Evolutionary conservation across 306 rosid species (phyloP).

Genomic region (Prinsepia uniflora): DNA sequence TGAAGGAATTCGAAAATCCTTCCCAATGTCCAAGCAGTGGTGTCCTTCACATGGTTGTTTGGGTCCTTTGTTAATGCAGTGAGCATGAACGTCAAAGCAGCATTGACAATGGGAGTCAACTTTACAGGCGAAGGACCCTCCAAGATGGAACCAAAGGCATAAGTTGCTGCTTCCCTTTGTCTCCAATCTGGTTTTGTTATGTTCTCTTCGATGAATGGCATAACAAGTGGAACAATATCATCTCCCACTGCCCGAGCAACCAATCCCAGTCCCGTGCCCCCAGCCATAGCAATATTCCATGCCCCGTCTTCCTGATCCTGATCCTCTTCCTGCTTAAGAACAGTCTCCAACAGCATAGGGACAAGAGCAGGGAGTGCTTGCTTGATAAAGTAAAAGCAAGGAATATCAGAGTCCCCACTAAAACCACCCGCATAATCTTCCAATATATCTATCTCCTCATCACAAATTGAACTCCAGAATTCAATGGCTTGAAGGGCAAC

Average conservation of each 20-base stretch:
- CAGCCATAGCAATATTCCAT: constrained; percentile 97
- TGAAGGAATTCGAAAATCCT: constrained; percentile 91
- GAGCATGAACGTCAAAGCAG: constrained; percentile 72
- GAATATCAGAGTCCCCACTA: constrained; percentile 62
- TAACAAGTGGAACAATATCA: constrained; percentile 72
- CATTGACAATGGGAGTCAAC: constrained; percentile 64
- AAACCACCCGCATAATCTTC: constrained; percentile 67
- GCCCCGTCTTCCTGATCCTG: constrained; percentile 97
- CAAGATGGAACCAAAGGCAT: constrained; percentile 92
- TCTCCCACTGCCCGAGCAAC: constrained; percentile 90
- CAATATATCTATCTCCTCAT: constrained; percentile 80
- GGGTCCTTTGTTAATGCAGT: constrained; percentile 69
- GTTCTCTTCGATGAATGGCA: constrained; percentile 89
- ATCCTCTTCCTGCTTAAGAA: constrained; percentile 93
- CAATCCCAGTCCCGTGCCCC: constrained; percentile 89
- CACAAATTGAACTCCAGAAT: constrained; percentile 94
- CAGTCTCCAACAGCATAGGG: constrained; percentile 82
- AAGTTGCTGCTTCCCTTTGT: constrained; percentile 88
- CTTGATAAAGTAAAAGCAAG: constrained; percentile 82
- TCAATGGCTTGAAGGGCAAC: constrained; percentile 96
- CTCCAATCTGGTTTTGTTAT: constrained; percentile 88
- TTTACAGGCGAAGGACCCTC: constrained; percentile 87
- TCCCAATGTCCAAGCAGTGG: constrained; percentile 93
- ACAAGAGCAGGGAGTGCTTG: constrained; percentile 87
- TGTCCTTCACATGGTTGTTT: constrained; percentile 87